Evolutionary conservation across 2,329 filamentous ascomycete genomes (phyloP), one percentile per base, ranked within the genome.

Genomic region (Colletotrichum spinosum): DNA sequence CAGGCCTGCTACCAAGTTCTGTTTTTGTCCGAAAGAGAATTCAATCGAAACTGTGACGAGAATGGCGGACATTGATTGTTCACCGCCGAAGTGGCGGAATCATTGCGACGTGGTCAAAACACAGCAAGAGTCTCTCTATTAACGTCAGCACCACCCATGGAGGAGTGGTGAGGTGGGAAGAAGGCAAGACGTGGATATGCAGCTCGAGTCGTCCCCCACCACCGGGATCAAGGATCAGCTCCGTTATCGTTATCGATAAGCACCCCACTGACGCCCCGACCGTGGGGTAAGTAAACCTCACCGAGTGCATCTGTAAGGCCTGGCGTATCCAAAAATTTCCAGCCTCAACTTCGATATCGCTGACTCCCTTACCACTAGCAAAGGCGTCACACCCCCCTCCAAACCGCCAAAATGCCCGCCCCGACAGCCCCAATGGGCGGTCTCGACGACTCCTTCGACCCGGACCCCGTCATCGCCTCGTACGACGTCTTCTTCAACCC

Each of bases 401-500:
- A 44, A 39, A 11, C 17, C 37, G 25, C 51, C 5, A 51, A 6
- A 44, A 66, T 66, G 63, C 48, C 63, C 33, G 63, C 63, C 52
- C 63, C 63, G 13, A 66, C 33, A 57, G 63, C 64, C 35, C 52
- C 56, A 15, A 75, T 75, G 73, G 71, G 72, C 25, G 50, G 60
- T 71, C 37, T 65, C 69, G 68, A 74, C 51, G 74, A 77, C 48
- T 8, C 44, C 42, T 44, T 55, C 44, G 85, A 88, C 51, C 77
- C 85, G 17, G 92, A 94, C 73, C 91, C 92, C 58, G 84, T 94
- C 69, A 84, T 91, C 57, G 85, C 89, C 46, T 88, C 86, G 68
- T 98, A 97, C 85, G 88, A 93, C 74, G 88, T 98, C 77, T 95
- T 91, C 80, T 89, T 97, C 74, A 97, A 94, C 71, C 91, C 93